Evolutionary conservation across 345 rosid species (phyloP).

Genomic region (Corchorus olitorius): DNA sequence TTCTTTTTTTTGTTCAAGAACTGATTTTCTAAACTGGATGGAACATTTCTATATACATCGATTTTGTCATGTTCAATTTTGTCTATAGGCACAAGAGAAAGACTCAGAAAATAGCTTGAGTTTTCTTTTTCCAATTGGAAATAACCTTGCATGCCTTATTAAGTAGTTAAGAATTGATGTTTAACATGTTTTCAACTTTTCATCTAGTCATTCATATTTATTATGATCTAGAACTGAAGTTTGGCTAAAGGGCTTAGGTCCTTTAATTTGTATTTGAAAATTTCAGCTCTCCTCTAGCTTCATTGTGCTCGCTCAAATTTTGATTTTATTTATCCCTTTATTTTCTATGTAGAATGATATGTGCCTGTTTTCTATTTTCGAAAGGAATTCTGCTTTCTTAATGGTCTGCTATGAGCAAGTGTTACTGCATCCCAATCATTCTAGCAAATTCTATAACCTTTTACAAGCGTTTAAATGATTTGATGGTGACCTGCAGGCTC

Average conservation of each 20-base stretch:
- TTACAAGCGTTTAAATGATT: neutral
- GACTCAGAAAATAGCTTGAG: constrained; percentile 5
- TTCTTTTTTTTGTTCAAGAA: too few species aligned
- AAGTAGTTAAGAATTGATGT: neutral
- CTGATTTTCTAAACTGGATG: neutral
- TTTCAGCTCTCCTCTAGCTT: neutral
- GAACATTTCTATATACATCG: neutral
- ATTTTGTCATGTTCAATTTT: constrained; percentile 10
- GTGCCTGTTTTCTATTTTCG: neutral
- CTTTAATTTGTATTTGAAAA: neutral
- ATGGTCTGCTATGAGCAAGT: neutral
- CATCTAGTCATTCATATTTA: neutral
- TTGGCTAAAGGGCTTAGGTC: neutral
- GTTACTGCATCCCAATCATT: neutral
- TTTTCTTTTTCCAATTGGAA: neutral
- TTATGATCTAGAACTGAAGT: neutral
- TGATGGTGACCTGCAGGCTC: neutral
- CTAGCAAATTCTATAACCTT: neutral
- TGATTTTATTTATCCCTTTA: neutral
- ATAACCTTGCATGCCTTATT: neutral
- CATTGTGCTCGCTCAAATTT: neutral
- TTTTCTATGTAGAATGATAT: neutral
- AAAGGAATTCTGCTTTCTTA: neutral
- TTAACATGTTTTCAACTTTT: constrained; percentile 7
- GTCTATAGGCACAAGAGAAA: neutral